phyloP scores from a whole-genome alignment of 352 stramenopile species.

The Pythium diclinum region DNA sequence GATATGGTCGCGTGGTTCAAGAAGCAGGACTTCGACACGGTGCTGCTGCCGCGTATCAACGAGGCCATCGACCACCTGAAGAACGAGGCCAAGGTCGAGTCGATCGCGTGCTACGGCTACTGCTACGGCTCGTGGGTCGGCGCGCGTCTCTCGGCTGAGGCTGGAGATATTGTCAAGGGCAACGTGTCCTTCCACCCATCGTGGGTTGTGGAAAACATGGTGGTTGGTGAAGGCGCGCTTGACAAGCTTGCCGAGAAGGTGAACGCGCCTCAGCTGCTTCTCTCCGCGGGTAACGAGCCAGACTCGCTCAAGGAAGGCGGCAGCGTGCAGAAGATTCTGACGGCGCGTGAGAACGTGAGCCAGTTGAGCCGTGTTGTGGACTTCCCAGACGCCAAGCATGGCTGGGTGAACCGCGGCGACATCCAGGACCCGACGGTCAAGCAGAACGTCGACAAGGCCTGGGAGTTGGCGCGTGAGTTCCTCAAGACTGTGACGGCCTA shows the following conservation, averaged over 20 bases:
- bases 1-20: constrained; percentile 23
- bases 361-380: constrained; percentile 31
- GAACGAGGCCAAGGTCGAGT: constrained; percentile 20
- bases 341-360: constrained; percentile 5
- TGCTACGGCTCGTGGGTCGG: constrained; percentile 28
- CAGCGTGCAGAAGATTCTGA: constrained; percentile 43
- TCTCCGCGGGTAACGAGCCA: constrained; percentile 35
- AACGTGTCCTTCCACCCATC: constrained; percentile 23
- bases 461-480: constrained; percentile 22
- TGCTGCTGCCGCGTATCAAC: constrained; percentile 11
- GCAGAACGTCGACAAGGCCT: constrained; percentile 40
- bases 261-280: constrained; percentile 34
- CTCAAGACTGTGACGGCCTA: constrained; percentile 14
- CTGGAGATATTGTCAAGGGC: constrained; percentile 16
- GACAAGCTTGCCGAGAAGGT: constrained; percentile 37
- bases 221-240: constrained; percentile 28
- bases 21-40: constrained; percentile 18
- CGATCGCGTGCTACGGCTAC: constrained; percentile 22
- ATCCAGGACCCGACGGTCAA: constrained; percentile 37
- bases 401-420: constrained; percentile 61
- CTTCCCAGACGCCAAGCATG: constrained; percentile 46
- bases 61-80: constrained; percentile 30
- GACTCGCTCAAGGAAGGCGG: constrained; percentile 32
- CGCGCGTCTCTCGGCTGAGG: constrained; percentile 13
- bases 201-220: constrained; percentile 31